These are phyloP conservation scores for Euphorbia peplus DNA, from an alignment of 345 rosid species.

Conservation along the genomic window DNA sequence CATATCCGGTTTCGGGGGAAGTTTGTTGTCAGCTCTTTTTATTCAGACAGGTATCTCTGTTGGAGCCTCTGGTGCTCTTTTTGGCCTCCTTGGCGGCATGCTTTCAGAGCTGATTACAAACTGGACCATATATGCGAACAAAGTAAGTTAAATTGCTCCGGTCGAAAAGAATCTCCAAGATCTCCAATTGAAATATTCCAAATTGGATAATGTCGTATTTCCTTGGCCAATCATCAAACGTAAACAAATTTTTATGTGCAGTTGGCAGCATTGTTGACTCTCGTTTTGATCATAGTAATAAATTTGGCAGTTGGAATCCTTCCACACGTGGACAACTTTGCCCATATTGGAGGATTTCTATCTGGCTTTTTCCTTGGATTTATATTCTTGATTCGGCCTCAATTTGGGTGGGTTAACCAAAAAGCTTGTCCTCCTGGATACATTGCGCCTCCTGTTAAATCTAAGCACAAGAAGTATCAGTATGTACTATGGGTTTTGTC, in stretches of 20 bases:
- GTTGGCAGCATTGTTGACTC: slow-evolving; percentile 68
- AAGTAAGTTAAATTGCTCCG: slow-evolving; percentile 41
- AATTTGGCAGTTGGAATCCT: slow-evolving; percentile 91
- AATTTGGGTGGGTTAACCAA: slow-evolving; percentile 72
- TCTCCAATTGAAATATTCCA: background rate
- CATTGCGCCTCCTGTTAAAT: slow-evolving; percentile 29
- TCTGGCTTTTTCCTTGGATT: slow-evolving; percentile 90
- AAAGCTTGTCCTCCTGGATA: slow-evolving; percentile 42
- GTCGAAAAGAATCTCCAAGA: background rate
- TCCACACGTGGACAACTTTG: slow-evolving; percentile 97
- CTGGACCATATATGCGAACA: slow-evolving; percentile 88
- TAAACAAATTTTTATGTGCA: slow-evolving; percentile 21
- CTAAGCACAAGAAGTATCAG: slow-evolving; percentile 74
- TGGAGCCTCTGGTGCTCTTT: slow-evolving; percentile 97
- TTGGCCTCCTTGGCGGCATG: slow-evolving; percentile 94
- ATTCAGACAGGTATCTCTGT: slow-evolving; percentile 74
- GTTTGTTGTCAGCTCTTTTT: slow-evolving; percentile 85
- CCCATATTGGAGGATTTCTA: slow-evolving; percentile 91
- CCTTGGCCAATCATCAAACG: slow-evolving; percentile 1
- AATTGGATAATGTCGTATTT: background rate
- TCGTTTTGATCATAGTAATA: slow-evolving; percentile 56
- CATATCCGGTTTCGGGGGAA: slow-evolving; percentile 94
- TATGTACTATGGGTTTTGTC: slow-evolving; percentile 64
- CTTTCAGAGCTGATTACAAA: slow-evolving; percentile 94
- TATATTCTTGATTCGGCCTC: slow-evolving; percentile 85